phyloP scores from a whole-genome alignment of 2,329 filamentous ascomycete genomes.

The Fonsecaea pedrosoi region DNA sequence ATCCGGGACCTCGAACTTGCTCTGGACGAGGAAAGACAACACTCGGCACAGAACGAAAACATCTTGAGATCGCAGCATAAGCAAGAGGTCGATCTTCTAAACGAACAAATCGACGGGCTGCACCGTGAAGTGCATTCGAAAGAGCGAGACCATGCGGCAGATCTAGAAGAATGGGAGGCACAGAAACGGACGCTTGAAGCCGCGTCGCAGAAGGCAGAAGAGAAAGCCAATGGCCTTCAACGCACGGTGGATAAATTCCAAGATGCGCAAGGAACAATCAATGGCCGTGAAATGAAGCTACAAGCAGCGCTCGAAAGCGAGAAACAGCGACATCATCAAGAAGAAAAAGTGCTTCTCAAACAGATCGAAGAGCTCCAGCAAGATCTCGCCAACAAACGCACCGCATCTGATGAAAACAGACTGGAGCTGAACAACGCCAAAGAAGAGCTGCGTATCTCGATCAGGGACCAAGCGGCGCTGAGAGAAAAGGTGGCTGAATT shows the following conservation, averaged over 20 bases:
- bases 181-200: constrained; percentile 69
- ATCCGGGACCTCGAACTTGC: constrained; percentile 58
- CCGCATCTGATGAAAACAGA: constrained; percentile 69
- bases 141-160: constrained; percentile 72
- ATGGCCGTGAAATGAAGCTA: constrained; percentile 70
- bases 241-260: constrained; percentile 74
- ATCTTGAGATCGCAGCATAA: constrained; percentile 63
- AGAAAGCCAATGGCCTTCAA: constrained; percentile 71
- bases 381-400: constrained; percentile 71
- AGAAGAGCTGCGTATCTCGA: constrained; percentile 73
- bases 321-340: constrained; percentile 71
- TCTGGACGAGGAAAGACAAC: constrained; percentile 62
- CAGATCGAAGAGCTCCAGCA: constrained; percentile 77
- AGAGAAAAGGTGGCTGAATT: constrained; percentile 70
- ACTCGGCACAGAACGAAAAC: constrained; percentile 66
- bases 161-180: constrained; percentile 75
- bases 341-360: constrained; percentile 72
- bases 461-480: constrained; percentile 67
- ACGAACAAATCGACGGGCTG: constrained; percentile 64
- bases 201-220: constrained; percentile 70
- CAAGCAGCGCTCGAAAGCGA: constrained; percentile 74
- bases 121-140: constrained; percentile 72
- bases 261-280: constrained; percentile 70
- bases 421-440: constrained; percentile 69
- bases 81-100: constrained; percentile 61